Evolutionary conservation across 768 basidiomycete genomes (phyloP).

Genomic region (Suillus variegatus): DNA sequence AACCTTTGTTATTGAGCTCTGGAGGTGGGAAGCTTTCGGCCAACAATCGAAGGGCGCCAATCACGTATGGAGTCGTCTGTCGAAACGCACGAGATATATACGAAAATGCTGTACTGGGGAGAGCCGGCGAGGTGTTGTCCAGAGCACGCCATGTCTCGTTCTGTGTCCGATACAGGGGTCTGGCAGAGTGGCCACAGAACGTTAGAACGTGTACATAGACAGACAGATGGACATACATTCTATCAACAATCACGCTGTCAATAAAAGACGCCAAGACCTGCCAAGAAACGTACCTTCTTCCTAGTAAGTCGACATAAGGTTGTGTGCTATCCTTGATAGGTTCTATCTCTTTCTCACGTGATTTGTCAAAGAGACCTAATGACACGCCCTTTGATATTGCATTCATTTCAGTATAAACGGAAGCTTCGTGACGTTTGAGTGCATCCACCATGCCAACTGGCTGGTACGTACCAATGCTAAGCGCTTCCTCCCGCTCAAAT

Average conservation of each 20-base stretch:
- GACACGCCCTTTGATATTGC: constrained; percentile 83
- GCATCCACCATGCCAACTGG: background rate
- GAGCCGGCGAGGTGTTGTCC: constrained; percentile 63
- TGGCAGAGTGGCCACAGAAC: constrained; percentile 27
- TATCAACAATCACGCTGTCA: constrained; percentile 16
- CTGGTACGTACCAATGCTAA: constrained; percentile 76
- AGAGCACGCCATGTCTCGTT: constrained; percentile 81
- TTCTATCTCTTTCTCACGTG: constrained; percentile 55
- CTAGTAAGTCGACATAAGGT: constrained; percentile 87
- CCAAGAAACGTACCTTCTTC: constrained; percentile 51
- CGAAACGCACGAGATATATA: constrained; percentile 82
- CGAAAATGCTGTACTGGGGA: constrained; percentile 74
- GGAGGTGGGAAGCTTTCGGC: constrained; percentile 57
- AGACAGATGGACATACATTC: constrained; percentile 39
- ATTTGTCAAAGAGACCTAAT: constrained; percentile 71
- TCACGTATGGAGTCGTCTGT: constrained; percentile 74
- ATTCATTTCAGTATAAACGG: constrained; percentile 93
- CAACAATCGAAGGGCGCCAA: constrained; percentile 76
- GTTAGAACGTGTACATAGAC: background rate
- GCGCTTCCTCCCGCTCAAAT: constrained; percentile 85
- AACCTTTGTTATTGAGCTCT: constrained; percentile 68
- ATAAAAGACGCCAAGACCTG: background rate
- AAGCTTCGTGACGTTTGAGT: constrained; percentile 49
- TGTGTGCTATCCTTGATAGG: constrained; percentile 61
- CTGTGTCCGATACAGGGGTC: constrained; percentile 78